These are phyloP conservation scores for Cladorrhinum sp. DNA, from an alignment of 2,329 filamentous ascomycete genomes.

Conservation along the genomic window DNA sequence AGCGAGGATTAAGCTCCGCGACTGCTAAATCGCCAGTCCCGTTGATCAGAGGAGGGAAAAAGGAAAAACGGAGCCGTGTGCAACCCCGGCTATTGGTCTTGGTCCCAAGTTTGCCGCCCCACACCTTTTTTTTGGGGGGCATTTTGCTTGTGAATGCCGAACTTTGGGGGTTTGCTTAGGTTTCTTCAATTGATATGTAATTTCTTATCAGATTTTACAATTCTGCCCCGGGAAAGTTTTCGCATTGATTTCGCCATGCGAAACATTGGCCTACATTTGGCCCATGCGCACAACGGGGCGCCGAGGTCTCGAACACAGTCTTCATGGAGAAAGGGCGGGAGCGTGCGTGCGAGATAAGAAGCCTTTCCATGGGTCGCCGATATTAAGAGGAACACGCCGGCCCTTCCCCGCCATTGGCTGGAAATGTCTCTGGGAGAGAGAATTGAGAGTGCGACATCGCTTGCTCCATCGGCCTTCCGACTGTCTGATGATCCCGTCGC, in stretches of 20 bases:
- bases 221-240: not conserved
- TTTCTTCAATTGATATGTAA: not conserved
- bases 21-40: not conserved
- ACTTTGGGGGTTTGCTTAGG: not conserved
- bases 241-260: not conserved
- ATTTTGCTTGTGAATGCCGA: not conserved
- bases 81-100: not conserved
- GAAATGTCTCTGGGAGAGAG: conserved; percentile 12
- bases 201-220: not conserved
- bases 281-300: not conserved
- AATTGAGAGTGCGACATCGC: conserved; percentile 9
- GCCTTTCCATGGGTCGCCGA: conserved; percentile 16
- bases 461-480: conserved; percentile 7
- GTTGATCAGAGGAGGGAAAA: not conserved
- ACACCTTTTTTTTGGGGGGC: not conserved
- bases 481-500: not conserved
- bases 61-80: not conserved
- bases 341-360: conserved; percentile 16
- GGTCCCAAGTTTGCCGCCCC: not conserved
- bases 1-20: not conserved
- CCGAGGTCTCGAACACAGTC: not conserved
- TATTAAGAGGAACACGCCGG: conserved; percentile 15
- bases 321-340: not conserved
- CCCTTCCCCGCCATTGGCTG: conserved; percentile 19
- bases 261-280: not conserved